Evolutionary conservation across 2,329 filamentous ascomycete genomes (phyloP).

Genomic region (Polytolypa hystricis): DNA sequence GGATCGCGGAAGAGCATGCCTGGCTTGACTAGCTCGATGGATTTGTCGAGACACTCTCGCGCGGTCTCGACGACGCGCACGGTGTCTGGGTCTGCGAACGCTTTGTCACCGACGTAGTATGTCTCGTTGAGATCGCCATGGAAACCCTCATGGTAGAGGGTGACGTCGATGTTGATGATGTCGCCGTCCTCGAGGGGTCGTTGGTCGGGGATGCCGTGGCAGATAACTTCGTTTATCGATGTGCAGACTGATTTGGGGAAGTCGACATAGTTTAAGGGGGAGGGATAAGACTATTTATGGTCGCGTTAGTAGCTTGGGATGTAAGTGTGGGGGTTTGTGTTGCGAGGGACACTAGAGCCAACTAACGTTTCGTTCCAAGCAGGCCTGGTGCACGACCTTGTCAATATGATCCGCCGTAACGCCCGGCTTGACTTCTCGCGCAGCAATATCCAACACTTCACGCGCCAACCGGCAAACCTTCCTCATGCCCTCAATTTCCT

Average conservation of each 20-base stretch:
- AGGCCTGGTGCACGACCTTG: conserved; percentile 88
- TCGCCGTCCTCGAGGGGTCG: conserved; percentile 80
- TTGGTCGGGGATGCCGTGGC: conserved; percentile 94
- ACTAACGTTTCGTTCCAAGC: conserved; percentile 78
- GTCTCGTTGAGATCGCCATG: conserved; percentile 97
- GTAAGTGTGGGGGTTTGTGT: too few species aligned
- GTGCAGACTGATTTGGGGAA: conserved; percentile 98
- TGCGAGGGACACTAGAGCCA: neutral
- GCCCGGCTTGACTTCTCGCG: conserved; percentile 71
- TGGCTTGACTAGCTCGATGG: conserved; percentile 86
- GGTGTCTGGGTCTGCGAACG: conserved; percentile 69
- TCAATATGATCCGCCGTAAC: conserved; percentile 95
- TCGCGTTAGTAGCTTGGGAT: neutral
- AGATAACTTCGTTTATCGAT: conserved; percentile 93
- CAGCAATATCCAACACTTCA: conserved; percentile 88
- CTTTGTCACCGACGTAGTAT: conserved; percentile 90
- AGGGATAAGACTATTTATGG: conserved; percentile 67
- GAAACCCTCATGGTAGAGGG: conserved; percentile 86
- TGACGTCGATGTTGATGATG: conserved; percentile 94
- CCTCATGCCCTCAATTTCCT: conserved; percentile 79
- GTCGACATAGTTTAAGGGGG: conserved; percentile 85
- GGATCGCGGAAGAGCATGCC: conserved; percentile 87
- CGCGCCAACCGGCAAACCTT: conserved; percentile 78
- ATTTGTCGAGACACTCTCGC: conserved; percentile 77
- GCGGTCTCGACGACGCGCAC: conserved; percentile 86